These are phyloP conservation scores for Adansonia rubrostipa DNA, from an alignment of 441 rosid genomes.

Conservation along the genomic window DNA sequence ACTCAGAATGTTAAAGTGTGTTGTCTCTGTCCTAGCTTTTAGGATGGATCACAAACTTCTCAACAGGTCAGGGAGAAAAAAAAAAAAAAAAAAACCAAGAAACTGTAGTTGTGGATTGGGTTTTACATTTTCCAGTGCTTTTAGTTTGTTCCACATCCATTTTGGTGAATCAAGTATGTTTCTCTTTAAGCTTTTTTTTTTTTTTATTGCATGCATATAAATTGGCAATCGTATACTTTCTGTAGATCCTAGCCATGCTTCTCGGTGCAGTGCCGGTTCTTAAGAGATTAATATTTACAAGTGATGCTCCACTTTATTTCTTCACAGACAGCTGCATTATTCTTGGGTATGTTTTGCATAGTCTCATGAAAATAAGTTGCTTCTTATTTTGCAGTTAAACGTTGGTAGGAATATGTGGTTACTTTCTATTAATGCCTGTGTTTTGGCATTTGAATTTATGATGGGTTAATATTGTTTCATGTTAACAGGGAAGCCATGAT, in stretches of 20 bases:
- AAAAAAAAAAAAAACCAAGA: background rate
- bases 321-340: conserved; percentile 96
- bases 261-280: conserved; percentile 79
- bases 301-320: conserved; percentile 88
- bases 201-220: background rate
- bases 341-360: conserved; percentile 71
- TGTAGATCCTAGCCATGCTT: conserved; percentile 86
- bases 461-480: conserved; percentile 24
- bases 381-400: background rate
- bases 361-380: background rate
- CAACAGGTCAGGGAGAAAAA: background rate
- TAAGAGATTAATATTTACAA: conserved; percentile 75
- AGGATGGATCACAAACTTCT: background rate
- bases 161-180: background rate
- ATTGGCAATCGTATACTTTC: conserved; percentile 14
- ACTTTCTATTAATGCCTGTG: background rate
- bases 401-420: background rate
- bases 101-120: background rate
- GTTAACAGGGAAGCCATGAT: conserved; percentile 90
- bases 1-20: background rate
- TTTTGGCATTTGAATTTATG: conserved; percentile 13
- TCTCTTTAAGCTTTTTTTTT: background rate
- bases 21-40: background rate
- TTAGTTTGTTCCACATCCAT: background rate
- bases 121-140: background rate